These are phyloP conservation scores for Metschnikowia anglica DNA, from an alignment of 805 yeast species.

Conservation along the genomic window DNA sequence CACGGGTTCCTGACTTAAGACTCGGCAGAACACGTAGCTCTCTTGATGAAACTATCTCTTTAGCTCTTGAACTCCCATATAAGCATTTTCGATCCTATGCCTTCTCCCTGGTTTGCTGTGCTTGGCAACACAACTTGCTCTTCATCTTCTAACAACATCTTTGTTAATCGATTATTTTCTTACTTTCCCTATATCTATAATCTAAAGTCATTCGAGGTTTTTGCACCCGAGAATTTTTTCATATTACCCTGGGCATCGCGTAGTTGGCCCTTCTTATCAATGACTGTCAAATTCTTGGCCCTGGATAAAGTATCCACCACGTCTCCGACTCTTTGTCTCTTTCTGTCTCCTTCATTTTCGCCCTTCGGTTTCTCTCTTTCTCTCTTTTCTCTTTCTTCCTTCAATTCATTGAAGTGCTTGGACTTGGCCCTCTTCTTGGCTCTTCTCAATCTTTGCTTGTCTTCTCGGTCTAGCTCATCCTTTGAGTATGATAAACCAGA, in stretches of 20 bases:
- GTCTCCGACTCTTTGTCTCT: slow-evolving; percentile 56
- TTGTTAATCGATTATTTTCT: not conserved
- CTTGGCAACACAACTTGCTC: no score
- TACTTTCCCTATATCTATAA: slow-evolving; percentile 7
- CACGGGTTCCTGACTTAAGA: no score
- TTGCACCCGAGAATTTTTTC: slow-evolving; percentile 43
- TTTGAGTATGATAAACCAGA: slow-evolving; percentile 80
- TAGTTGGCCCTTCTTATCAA: slow-evolving; percentile 73
- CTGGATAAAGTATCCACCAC: slow-evolving; percentile 68
- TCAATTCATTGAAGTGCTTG: slow-evolving; percentile 45
- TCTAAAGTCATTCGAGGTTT: slow-evolving; percentile 28
- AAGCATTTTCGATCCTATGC: no score
- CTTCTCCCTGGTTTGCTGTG: no score
- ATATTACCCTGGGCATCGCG: slow-evolving; percentile 70
- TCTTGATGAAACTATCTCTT: no score
- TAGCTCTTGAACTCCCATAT: no score
- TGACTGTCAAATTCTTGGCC: slow-evolving; percentile 75
- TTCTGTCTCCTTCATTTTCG: slow-evolving; percentile 29
- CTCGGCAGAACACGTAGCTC: no score
- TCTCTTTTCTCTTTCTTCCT: slow-evolving; percentile 28
- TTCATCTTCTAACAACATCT: not conserved
- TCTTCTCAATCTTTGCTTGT: slow-evolving; percentile 82
- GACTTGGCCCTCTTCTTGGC: slow-evolving; percentile 80
- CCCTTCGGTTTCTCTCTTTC: slow-evolving; percentile 23
- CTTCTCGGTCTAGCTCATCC: slow-evolving; percentile 79